Evolutionary conservation across 352 stramenopile species (phyloP).

Genomic region (Phytophthora crassamura): DNA sequence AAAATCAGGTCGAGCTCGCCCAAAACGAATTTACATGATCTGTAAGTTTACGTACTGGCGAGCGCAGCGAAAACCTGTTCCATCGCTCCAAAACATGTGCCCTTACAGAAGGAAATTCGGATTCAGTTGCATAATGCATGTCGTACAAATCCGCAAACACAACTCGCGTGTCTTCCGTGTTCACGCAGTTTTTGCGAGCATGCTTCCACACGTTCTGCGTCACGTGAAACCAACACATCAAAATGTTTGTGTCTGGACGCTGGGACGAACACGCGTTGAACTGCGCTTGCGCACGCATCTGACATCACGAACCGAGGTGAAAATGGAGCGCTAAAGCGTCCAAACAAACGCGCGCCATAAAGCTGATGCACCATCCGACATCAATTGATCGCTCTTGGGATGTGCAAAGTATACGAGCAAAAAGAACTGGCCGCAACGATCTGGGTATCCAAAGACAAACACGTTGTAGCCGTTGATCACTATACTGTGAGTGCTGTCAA

Average conservation of each 20-base stretch:
- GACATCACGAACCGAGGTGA: too few relatives aligned
- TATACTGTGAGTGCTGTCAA: slow-evolving; percentile 9
- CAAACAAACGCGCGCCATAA: too few relatives aligned
- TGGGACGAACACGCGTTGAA: background rate
- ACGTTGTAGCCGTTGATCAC: slow-evolving; percentile 5
- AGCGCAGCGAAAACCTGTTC: background rate
- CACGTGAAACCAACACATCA: slow-evolving; percentile 15
- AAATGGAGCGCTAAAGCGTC: too few relatives aligned
- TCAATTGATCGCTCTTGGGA: background rate
- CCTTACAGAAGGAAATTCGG: background rate
- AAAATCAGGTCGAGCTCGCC: slow-evolving; percentile 2
- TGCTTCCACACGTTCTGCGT: slow-evolving; percentile 3
- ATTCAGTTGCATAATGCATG: background rate
- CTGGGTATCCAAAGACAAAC: slow-evolving; percentile 9
- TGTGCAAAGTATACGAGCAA: slow-evolving; percentile 2
- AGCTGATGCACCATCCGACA: too few relatives aligned
- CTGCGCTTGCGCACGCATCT: too few relatives aligned
- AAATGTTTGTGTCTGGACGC: background rate
- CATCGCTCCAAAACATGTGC: background rate
- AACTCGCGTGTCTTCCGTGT: background rate
- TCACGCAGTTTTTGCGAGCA: background rate
- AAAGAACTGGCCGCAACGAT: slow-evolving; percentile 1
- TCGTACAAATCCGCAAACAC: slow-evolving; percentile 13
- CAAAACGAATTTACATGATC: slow-evolving; percentile 8
- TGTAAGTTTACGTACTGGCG: background rate